These are phyloP conservation scores for Umbelopsis sp. DNA, from an alignment of 371 early-diverging fungal species.

Conservation along the genomic window DNA sequence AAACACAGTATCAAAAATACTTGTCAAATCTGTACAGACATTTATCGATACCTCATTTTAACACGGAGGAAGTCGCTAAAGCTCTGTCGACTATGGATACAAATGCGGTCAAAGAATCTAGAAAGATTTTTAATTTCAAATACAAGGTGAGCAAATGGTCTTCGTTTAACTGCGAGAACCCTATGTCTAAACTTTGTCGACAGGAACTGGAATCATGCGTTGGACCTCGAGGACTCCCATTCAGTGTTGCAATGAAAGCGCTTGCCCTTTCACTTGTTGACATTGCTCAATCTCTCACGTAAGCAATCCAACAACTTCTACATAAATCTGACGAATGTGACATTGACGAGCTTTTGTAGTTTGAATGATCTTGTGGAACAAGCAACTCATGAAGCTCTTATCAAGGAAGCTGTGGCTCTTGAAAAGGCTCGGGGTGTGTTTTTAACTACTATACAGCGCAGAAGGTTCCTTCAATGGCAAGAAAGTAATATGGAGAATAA, in stretches of 20 bases:
- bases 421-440: slow-evolving; percentile 54
- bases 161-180: background rate
- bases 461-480: slow-evolving; percentile 48
- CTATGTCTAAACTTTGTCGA: background rate
- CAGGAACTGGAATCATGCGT: slow-evolving; percentile 33
- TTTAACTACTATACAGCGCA: slow-evolving; percentile 40
- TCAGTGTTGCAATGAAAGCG: slow-evolving; percentile 48
- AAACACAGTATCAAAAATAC: slow-evolving; percentile 21
- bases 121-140: slow-evolving; percentile 38
- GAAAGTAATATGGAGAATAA: background rate
- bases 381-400: slow-evolving; percentile 2
- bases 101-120: slow-evolving; percentile 32
- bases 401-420: slow-evolving; percentile 45
- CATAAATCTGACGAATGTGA: background rate
- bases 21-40: background rate
- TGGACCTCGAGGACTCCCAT: slow-evolving; percentile 43
- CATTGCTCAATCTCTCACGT: slow-evolving; percentile 51
- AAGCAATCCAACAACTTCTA: slow-evolving; percentile 17
- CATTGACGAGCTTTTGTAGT: background rate
- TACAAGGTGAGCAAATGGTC: slow-evolving; percentile 39
- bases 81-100: slow-evolving; percentile 42
- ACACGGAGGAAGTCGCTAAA: slow-evolving; percentile 32
- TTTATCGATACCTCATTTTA: slow-evolving; percentile 35
- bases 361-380: background rate
- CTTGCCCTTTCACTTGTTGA: slow-evolving; percentile 52